Percentiles rank a stretch among this genome's conserved stretches.
Conservation (phyloP, 495 filamentous ascomycete genomes). For the Achaetomiella virescens region DNA sequence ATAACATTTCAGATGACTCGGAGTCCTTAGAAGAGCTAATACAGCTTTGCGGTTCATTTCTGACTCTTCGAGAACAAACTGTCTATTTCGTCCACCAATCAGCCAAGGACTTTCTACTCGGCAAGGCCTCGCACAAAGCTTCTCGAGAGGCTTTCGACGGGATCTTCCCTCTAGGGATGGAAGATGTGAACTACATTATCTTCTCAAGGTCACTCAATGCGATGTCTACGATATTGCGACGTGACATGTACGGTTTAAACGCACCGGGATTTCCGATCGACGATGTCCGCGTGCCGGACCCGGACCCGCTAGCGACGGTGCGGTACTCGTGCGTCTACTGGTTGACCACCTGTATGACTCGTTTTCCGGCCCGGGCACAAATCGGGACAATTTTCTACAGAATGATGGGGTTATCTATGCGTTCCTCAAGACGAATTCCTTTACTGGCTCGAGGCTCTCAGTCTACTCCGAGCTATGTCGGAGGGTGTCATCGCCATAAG, state of each 20-base stretch:
- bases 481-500: neutral
- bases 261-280: slow-evolving; percentile 4
- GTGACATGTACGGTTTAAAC: slow-evolving; percentile 4
- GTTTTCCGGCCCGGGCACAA: neutral
- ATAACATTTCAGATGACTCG: neutral
- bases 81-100: slow-evolving; percentile 11
- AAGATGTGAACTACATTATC: slow-evolving; percentile 1
- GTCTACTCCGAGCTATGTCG: neutral
- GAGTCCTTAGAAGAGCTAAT: slow-evolving; percentile 9
- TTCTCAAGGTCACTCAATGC: slow-evolving; percentile 3
- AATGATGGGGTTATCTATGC: neutral
- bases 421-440: neutral
- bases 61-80: no score
- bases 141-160: neutral
- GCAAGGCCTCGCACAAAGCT: neutral
- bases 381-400: neutral
- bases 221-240: neutral
- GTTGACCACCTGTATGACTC: neutral
- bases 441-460: neutral
- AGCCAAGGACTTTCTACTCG: slow-evolving; percentile 29
- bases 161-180: slow-evolving; percentile 1
- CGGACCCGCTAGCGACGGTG: slow-evolving; percentile 6
- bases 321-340: slow-evolving; percentile 7
- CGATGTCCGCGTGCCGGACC: neutral
- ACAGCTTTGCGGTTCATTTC: slow-evolving; percentile 25